Evolutionary conservation across 2,329 filamentous ascomycete species (phyloP).

Genomic region (Ophiostoma ulmi): DNA sequence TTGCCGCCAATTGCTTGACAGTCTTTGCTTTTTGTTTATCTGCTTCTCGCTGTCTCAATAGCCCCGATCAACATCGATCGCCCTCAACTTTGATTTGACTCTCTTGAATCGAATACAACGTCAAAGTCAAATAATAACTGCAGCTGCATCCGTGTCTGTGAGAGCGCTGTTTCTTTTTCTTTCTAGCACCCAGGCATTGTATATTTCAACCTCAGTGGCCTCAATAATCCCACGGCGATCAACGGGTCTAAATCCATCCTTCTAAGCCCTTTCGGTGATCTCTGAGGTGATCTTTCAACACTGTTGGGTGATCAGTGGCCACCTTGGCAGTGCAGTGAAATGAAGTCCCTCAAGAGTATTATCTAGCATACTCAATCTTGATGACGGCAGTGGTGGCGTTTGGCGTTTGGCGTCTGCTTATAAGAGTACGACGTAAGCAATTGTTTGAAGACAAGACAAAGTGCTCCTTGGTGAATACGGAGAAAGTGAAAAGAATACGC

Average conservation of each 20-base stretch:
- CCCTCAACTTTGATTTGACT: not conserved
- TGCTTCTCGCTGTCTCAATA: not conserved
- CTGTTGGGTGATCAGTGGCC: not conserved
- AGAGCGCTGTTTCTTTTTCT: not conserved
- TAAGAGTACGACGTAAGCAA: too few species aligned
- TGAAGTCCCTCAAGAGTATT: not conserved
- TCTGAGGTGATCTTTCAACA: not conserved
- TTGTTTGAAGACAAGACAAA: not conserved
- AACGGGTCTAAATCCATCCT: not conserved
- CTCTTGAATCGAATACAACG: too few species aligned
- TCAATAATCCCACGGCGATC: not conserved
- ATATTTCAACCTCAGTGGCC: not conserved
- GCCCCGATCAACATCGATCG: not conserved
- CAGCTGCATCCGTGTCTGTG: not conserved
- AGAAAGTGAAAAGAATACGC: not conserved
- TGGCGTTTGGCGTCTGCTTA: not conserved
- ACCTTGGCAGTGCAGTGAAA: not conserved
- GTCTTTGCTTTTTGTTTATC: not conserved
- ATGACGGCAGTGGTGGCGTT: not conserved
- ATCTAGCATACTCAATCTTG: not conserved
- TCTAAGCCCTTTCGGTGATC: slow-evolving; percentile 1
- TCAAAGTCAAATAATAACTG: not conserved
- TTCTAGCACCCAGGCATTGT: not conserved
- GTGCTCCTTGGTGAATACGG: not conserved
- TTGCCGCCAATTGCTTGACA: not conserved